These are phyloP conservation scores for Microbotryum intermedium DNA, from an alignment of 1,284 basidiomycete species.

Conservation along the genomic window DNA sequence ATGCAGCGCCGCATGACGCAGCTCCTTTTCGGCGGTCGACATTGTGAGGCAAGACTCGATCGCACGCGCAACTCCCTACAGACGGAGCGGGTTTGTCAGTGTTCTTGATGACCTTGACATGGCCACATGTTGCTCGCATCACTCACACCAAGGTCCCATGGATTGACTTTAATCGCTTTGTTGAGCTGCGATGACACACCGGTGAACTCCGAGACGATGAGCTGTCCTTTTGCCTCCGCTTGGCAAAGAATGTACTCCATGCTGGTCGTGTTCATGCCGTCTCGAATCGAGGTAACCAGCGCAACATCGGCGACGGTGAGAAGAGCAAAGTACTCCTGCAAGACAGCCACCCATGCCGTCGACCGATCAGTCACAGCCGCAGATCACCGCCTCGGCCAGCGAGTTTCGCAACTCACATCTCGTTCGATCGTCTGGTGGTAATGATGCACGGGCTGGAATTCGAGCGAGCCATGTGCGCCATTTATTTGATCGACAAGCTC, in stretches of 20 bases:
- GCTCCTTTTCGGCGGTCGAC: conserved; percentile 63
- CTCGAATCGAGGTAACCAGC: conserved; percentile 88
- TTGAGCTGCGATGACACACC: conserved; percentile 84
- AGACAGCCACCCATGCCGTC: too few species aligned
- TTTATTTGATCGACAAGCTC: conserved; percentile 97
- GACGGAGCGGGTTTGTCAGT: conserved; percentile 25
- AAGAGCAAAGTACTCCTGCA: conserved; percentile 95
- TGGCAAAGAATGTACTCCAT: conserved; percentile 98
- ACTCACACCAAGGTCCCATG: conserved; percentile 76
- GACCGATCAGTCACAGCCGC: background rate
- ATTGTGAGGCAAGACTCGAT: conserved; percentile 84
- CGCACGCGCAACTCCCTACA: conserved; percentile 82
- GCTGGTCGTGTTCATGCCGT: conserved; percentile 95
- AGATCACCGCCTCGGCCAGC: background rate
- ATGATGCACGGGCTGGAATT: conserved; percentile 98
- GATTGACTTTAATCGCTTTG: conserved; percentile 72
- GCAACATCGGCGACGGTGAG: conserved; percentile 88
- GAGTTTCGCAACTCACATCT: conserved; percentile 22
- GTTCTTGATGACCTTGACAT: background rate
- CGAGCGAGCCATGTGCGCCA: conserved; percentile 85
- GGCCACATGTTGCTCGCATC: background rate
- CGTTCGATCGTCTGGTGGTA: conserved; percentile 93
- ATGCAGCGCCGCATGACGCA: conserved; percentile 67
- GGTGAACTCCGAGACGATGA: conserved; percentile 95
- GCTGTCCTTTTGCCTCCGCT: conserved; percentile 66